Percentiles rank a stretch among this genome's conserved stretches.
phyloP scores from a whole-genome alignment of 2,329 filamentous ascomycete species.

The Colletotrichum sp. region DNA sequence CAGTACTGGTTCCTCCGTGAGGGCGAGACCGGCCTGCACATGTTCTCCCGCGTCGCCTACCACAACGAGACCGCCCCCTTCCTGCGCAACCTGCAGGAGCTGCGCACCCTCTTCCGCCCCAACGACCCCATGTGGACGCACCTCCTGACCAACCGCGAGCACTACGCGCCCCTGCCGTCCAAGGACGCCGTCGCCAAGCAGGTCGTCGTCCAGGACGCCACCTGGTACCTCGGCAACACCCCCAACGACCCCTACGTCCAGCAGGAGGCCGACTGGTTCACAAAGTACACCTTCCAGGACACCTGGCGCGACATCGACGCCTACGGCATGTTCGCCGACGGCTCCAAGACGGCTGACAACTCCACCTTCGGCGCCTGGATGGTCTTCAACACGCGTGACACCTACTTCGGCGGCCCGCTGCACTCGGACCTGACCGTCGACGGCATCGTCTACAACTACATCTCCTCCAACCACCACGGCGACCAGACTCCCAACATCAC shows the following conservation, averaged over 20 bases:
- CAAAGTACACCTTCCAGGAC: constrained; percentile 65
- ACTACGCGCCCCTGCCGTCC: constrained; percentile 57
- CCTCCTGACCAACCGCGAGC: constrained; percentile 56
- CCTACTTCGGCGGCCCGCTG: constrained; percentile 62
- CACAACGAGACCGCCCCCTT: constrained; percentile 58
- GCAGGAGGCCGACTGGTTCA: constrained; percentile 62
- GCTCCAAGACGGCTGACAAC: constrained; percentile 46
- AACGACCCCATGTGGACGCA: constrained; percentile 64
- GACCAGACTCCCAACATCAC: constrained; percentile 66
- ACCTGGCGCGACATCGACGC: constrained; percentile 60
- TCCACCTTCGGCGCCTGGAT: constrained; percentile 62
- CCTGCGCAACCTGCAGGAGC: constrained; percentile 61
- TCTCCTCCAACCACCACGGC: constrained; percentile 63
- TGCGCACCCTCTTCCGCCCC: constrained; percentile 63
- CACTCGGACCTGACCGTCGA: constrained; percentile 66
- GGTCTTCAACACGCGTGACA: constrained; percentile 65
- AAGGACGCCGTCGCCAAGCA: constrained; percentile 43
- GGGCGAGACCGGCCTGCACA: constrained; percentile 64
- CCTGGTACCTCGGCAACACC: constrained; percentile 61
- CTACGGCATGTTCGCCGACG: constrained; percentile 50
- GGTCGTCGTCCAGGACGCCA: constrained; percentile 63
- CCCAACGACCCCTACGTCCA: constrained; percentile 58
- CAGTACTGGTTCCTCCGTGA: constrained; percentile 69
- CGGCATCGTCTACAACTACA: constrained; percentile 68
- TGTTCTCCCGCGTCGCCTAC: constrained; percentile 61